Base-by-base conservation (phyloP, 1,139 yeast genomes). In the Geotrichum cucujoidarum region DNA sequence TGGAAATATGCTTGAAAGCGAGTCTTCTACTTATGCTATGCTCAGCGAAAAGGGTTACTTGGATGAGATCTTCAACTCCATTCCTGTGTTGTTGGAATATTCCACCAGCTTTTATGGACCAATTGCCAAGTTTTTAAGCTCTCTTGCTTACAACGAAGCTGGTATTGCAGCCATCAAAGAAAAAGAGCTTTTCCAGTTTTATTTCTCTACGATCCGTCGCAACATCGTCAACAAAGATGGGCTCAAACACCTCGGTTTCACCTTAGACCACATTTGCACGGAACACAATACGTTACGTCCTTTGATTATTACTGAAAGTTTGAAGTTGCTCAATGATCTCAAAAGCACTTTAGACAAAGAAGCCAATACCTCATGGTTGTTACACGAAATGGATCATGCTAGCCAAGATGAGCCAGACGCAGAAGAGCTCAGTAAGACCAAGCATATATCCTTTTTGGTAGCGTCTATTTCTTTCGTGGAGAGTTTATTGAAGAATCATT, bases 11-110 rank as follows among this genome's bases (percentile, higher is more conserved):
- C 80, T 90, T 43, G 94, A 90, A 61, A 86, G 85, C 56, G 97
- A 90, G 59, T 96, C 97, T 2, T 88, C 97, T 0, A 88, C 95
- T 2, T 90, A 77, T 60, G 76, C 87, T 2, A 83, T 89, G 42
- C 73, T 90, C 58, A 81, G 78, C 44, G 97, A 90, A 63, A 85
- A 94, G 0, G 77, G 79, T 1, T 79, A 87, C 1, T 78, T 90
- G 36, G 85, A 84, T 47, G 70, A 78, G 0, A 74, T 89, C 32
- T 64, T 89, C 44, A 74, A 75, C 13, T 53, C 49, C 71, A 78
- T 57, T 79, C 84, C 67, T 67, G 68, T 35, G 54, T 63, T 30
- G 71, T 80, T 53, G 69, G 81, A 55, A 67, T 83, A 83, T 8
- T 76, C 82, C 14, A 70, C 78, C 10, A 82, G 79, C 16, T 69